Evolutionary conservation across 805 yeast genomes (phyloP).

Genomic region (Cyberlindnera lachancei): DNA sequence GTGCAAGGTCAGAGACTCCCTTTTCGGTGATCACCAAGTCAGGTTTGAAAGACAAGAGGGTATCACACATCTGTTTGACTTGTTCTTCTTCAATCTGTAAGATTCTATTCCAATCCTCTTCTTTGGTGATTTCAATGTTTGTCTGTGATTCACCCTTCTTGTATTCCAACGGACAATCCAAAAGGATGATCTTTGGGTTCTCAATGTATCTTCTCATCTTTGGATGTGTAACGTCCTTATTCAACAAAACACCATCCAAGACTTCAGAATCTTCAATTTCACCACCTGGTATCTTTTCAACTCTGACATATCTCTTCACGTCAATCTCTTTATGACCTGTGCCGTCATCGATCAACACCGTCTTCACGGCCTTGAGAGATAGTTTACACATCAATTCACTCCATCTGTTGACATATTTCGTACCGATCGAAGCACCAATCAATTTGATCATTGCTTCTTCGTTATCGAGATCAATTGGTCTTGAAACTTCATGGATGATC

Average conservation of each 20-base stretch:
- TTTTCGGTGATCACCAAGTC: conserved; percentile 95
- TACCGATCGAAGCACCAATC: conserved; percentile 89
- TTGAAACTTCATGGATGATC: conserved; percentile 74
- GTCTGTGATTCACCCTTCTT: conserved; percentile 99
- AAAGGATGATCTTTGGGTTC: conserved; percentile 79
- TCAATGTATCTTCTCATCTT: conserved; percentile 88
- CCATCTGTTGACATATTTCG: conserved; percentile 91
- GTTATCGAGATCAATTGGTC: conserved; percentile 75
- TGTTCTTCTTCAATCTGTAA: conserved; percentile 98
- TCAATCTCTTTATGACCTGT: conserved; percentile 73
- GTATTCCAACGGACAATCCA: conserved; percentile 96
- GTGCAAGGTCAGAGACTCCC: conserved; percentile 97
- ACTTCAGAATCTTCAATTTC: conserved; percentile 87
- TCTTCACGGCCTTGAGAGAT: conserved; percentile 81
- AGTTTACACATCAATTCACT: conserved; percentile 83
- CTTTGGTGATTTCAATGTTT: conserved; percentile 92
- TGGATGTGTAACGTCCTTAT: conserved; percentile 98
- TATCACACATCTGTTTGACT: conserved; percentile 79
- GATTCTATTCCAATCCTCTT: conserved; percentile 92
- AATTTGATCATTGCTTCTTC: conserved; percentile 82
- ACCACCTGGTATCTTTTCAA: conserved; percentile 97
- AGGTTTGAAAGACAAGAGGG: conserved; percentile 77
- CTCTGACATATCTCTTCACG: conserved; percentile 83
- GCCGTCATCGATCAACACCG: conserved; percentile 60
- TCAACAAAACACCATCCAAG: conserved; percentile 84